A percentile compares a stretch with the other conserved stretches of the same genome.
These are phyloP conservation scores for Phialophora chinensis DNA, from an alignment of 2,329 filamentous ascomycete species.

Conservation along the genomic window DNA sequence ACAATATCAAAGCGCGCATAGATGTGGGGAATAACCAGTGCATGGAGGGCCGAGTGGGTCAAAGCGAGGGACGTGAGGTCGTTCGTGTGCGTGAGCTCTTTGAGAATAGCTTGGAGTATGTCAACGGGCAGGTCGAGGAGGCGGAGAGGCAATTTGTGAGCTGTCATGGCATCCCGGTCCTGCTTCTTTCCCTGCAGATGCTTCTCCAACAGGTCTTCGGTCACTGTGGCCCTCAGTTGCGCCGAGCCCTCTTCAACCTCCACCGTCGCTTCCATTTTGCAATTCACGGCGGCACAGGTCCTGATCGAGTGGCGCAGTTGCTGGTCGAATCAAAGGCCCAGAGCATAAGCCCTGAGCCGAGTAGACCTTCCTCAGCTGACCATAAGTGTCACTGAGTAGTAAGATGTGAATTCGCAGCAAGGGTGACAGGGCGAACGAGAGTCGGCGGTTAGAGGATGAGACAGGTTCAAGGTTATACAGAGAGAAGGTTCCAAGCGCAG, in stretches of 20 bases:
- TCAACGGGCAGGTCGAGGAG: slow-evolving; percentile 79
- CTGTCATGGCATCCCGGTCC: slow-evolving; percentile 38
- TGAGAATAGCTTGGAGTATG: slow-evolving; percentile 77
- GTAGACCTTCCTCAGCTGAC: slow-evolving; percentile 26
- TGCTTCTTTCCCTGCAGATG: slow-evolving; percentile 38
- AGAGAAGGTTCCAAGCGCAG: slow-evolving; percentile 6
- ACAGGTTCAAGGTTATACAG: slow-evolving; percentile 25
- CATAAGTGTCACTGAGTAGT: slow-evolving; percentile 29
- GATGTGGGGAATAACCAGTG: slow-evolving; percentile 75
- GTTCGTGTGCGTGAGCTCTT: slow-evolving; percentile 81
- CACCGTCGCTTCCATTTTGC: slow-evolving; percentile 26
- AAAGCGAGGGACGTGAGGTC: slow-evolving; percentile 79
- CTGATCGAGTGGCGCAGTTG: neutral
- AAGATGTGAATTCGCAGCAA: slow-evolving; percentile 10
- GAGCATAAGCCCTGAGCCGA: slow-evolving; percentile 35
- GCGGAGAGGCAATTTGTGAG: slow-evolving; percentile 63
- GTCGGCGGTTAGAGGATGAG: slow-evolving; percentile 14
- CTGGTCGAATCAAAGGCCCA: slow-evolving; percentile 24
- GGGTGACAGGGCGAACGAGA: slow-evolving; percentile 21
- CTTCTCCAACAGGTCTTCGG: slow-evolving; percentile 32
- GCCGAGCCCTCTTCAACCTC: slow-evolving; percentile 23
- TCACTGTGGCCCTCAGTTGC: slow-evolving; percentile 15
- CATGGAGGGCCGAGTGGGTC: slow-evolving; percentile 77
- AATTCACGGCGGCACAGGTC: too few relatives aligned
- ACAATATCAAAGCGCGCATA: slow-evolving; percentile 88